Evolutionary conservation across 1,139 yeast species (phyloP).

Genomic region (Kluyveromyces marxianus): DNA sequence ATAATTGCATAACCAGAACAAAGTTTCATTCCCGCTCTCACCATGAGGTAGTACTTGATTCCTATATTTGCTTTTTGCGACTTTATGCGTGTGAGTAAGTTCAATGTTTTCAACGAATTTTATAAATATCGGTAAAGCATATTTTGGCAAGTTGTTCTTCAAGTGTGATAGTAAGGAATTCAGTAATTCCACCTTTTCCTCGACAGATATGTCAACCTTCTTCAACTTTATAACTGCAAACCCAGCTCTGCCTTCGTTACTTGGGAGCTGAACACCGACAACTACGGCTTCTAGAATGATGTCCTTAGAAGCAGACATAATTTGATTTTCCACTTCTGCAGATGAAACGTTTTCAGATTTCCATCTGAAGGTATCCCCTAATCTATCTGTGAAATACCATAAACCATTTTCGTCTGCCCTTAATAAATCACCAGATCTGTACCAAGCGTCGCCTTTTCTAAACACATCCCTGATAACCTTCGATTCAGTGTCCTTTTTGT

Average conservation of each 20-base stretch:
- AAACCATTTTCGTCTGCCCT: conserved; percentile 61
- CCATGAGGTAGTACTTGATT: conserved; percentile 75
- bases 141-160: conserved; percentile 57
- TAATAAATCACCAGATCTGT: conserved; percentile 81
- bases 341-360: conserved; percentile 94
- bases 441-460: conserved; percentile 85
- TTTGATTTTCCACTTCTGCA: conserved; percentile 85
- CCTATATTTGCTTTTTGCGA: conserved; percentile 69
- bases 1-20: conserved; percentile 62
- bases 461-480: conserved; percentile 70
- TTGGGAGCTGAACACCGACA: conserved; percentile 81
- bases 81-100: conserved; percentile 78
- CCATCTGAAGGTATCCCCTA: conserved; percentile 97
- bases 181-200: conserved; percentile 31
- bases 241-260: conserved; percentile 94
- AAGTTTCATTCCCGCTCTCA: conserved; percentile 47
- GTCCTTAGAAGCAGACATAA: conserved; percentile 33
- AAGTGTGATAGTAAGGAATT: conserved; percentile 37
- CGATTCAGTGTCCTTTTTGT: conserved; percentile 68
- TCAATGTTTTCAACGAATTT: conserved; percentile 58
- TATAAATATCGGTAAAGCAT: conserved; percentile 80
- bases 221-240: conserved; percentile 66
- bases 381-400: conserved; percentile 80
- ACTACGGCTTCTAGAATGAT: conserved; percentile 64
- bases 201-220: conserved; percentile 27